Conservation (phyloP, 164 flowering plant genomes). For the Magnolia officinalis region DNA sequence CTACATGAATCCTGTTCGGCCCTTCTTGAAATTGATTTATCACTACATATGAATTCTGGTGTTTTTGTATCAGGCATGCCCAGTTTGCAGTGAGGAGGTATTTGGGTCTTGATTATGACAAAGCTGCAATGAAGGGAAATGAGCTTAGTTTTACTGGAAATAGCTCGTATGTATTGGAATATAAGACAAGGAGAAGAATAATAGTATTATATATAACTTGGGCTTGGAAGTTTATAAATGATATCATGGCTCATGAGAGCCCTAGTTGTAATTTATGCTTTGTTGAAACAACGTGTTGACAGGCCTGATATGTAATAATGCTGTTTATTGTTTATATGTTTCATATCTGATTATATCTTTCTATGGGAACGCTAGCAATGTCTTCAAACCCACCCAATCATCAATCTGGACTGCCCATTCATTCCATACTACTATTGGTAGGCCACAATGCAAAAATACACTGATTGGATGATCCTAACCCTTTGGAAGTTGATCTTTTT, state of each 20-base stretch:
- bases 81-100: slow-evolving; percentile 26
- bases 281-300: not conserved
- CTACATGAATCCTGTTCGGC: not conserved
- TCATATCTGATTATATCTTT: not conserved
- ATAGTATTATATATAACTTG: no score
- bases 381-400: no score
- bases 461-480: no score
- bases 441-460: no score
- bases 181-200: not conserved
- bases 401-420: no score
- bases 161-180: not conserved
- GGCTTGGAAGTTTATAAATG: not conserved
- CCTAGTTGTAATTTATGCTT: not conserved
- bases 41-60: not conserved
- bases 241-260: not conserved
- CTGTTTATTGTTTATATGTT: not conserved
- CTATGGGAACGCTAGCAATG: no score
- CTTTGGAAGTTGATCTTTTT: no score
- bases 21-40: not conserved
- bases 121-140: not conserved
- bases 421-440: no score
- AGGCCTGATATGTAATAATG: not conserved
- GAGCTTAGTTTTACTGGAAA: not conserved
- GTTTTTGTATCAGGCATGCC: slow-evolving; percentile 25
- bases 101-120: slow-evolving; percentile 22